phyloP scores from a whole-genome alignment of 140 eudicot species.

The Bidens hawaiensis region DNA sequence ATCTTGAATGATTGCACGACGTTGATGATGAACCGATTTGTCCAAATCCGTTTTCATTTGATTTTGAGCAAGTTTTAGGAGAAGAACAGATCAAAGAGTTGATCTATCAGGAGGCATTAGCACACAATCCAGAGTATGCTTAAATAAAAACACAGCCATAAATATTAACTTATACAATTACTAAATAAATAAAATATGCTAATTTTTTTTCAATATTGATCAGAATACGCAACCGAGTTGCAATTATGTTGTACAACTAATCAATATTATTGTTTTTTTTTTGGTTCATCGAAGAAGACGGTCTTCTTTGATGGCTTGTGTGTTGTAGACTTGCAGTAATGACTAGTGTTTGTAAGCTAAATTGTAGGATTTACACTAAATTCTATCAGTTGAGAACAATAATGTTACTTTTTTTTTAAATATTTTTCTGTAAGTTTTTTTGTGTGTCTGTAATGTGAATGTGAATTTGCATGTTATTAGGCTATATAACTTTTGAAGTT shows the following conservation, averaged over 20 bases:
- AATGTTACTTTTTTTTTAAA: neutral
- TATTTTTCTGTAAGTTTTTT: no score
- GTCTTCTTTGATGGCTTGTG: slow-evolving; percentile 10
- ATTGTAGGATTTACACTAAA: neutral
- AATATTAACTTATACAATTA: neutral
- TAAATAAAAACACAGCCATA: slow-evolving; percentile 7
- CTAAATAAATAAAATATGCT: neutral
- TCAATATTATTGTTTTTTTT: neutral
- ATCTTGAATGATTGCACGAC: slow-evolving; percentile 69
- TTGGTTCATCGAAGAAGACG: neutral
- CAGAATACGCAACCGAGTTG: slow-evolving; percentile 9
- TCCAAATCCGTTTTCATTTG: slow-evolving; percentile 62
- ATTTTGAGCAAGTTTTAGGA: slow-evolving; percentile 65
- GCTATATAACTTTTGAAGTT: neutral
- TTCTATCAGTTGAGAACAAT: neutral
- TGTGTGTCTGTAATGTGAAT: no score
- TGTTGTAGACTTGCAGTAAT: slow-evolving; percentile 20
- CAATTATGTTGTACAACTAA: slow-evolving; percentile 24
- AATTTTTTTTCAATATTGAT: slow-evolving; percentile 6
- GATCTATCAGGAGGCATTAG: slow-evolving; percentile 77
- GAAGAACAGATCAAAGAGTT: slow-evolving; percentile 87
- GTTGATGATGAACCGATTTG: slow-evolving; percentile 76
- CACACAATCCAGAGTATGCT: slow-evolving; percentile 54
- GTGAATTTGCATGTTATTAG: neutral
- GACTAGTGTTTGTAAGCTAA: neutral